These are phyloP conservation scores for Mytilinidion resinicola DNA, from an alignment of 495 filamentous ascomycete genomes.

Conservation along the genomic window DNA sequence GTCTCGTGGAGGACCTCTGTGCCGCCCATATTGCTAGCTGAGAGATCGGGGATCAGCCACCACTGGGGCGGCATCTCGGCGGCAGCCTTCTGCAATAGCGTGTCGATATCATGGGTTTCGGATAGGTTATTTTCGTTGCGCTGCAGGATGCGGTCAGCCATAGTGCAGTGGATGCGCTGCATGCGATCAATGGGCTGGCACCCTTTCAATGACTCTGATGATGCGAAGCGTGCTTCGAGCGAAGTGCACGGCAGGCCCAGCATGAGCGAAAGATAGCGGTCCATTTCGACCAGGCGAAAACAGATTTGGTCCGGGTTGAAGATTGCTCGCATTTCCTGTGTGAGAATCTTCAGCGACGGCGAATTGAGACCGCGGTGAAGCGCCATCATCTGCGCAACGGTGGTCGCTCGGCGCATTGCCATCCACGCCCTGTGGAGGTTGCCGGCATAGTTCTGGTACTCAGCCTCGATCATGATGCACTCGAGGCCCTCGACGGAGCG, in stretches of 20 bases:
- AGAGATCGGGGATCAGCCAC: conserved; percentile 32
- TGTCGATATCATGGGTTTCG: conserved; percentile 32
- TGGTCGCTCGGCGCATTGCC: conserved; percentile 41
- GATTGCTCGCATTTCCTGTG: conserved; percentile 2
- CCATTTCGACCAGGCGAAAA: conserved; percentile 32
- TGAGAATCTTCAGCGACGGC: conserved; percentile 6
- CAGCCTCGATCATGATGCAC: conserved; percentile 44
- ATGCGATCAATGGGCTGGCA: conserved; percentile 25
- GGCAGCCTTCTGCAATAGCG: conserved; percentile 31
- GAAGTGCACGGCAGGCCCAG: conserved; percentile 23
- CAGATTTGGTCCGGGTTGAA: conserved; percentile 25
- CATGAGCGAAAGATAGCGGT: conserved; percentile 19
- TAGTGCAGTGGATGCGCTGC: conserved; percentile 32
- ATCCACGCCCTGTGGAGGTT: conserved; percentile 44
- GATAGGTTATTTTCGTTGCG: conserved; percentile 29
- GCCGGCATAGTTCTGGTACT: conserved; percentile 43
- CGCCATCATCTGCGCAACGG: conserved; percentile 42
- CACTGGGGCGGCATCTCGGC: conserved; percentile 33
- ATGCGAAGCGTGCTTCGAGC: conserved; percentile 3
- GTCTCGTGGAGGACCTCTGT: conserved; percentile 19
- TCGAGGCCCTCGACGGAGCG: conserved; percentile 45
- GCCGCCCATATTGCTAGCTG: neutral
- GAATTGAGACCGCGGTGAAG: conserved; percentile 32
- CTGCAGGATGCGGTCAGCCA: conserved; percentile 32
- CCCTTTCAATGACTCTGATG: conserved; percentile 11